Evolutionary conservation across 768 basidiomycete species (phyloP).

Genomic region (Lentinula raphanica): DNA sequence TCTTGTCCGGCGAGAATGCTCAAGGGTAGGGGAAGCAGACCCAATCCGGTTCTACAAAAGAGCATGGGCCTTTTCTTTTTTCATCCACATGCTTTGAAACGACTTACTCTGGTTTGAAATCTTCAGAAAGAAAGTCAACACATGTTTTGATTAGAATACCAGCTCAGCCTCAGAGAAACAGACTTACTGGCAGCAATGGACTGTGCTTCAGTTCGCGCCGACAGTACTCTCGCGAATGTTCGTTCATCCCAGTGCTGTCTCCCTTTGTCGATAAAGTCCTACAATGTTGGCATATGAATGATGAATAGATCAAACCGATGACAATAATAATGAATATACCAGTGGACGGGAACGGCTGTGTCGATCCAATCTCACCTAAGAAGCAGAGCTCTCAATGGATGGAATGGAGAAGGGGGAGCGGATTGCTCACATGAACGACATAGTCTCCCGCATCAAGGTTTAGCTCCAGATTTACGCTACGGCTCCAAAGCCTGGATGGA

Average conservation of each 20-base stretch:
- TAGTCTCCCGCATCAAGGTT: slow-evolving; percentile 37
- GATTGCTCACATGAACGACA: slow-evolving; percentile 29
- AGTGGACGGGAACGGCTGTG: slow-evolving; percentile 1
- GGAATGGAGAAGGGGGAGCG: neutral
- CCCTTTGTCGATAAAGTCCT: slow-evolving; percentile 24
- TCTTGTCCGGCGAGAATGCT: slow-evolving; percentile 13
- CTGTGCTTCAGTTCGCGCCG: slow-evolving; percentile 15
- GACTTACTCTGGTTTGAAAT: slow-evolving; percentile 16
- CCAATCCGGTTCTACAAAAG: slow-evolving; percentile 2
- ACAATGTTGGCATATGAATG: neutral
- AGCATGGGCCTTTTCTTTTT: neutral
- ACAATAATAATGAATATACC: neutral
- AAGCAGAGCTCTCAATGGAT: neutral
- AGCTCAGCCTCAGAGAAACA: neutral
- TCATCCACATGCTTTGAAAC: neutral
- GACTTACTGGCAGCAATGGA: slow-evolving; percentile 17
- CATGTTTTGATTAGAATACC: neutral
- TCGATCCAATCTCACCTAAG: slow-evolving; percentile 15
- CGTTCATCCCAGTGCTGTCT: slow-evolving; percentile 25
- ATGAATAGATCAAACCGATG: slow-evolving; percentile 6
- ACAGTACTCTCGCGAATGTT: slow-evolving; percentile 16
- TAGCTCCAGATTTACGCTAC: slow-evolving; percentile 36
- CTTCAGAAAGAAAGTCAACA: neutral
- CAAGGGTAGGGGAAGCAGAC: slow-evolving; percentile 11
- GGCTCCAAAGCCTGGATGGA: slow-evolving; percentile 23